Conservation (phyloP, 176 grass and related monocot species). For the Poa annua region DNA sequence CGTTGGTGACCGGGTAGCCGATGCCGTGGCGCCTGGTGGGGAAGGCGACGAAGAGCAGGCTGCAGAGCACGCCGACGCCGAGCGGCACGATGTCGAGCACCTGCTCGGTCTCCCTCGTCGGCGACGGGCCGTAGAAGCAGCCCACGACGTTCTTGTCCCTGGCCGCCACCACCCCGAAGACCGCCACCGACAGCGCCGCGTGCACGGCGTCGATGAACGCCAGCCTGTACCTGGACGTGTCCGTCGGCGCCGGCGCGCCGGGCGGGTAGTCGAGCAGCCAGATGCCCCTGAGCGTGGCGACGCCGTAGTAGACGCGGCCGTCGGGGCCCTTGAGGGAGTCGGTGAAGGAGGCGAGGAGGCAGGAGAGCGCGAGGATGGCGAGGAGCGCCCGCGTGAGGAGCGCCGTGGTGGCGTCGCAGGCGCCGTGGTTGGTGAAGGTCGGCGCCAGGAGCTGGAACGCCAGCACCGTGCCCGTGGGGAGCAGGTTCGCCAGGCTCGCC, state of each 20-base stretch:
- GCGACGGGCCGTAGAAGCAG: slow-evolving; percentile 58
- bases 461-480: slow-evolving; percentile 81
- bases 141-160: slow-evolving; percentile 66
- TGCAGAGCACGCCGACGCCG: slow-evolving; percentile 70
- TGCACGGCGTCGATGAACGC: slow-evolving; percentile 62
- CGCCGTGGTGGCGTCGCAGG: slow-evolving; percentile 62
- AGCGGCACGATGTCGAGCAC: slow-evolving; percentile 65
- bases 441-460: slow-evolving; percentile 85
- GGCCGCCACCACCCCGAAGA: slow-evolving; percentile 64
- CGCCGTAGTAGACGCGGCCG: slow-evolving; percentile 70
- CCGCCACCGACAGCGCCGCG: slow-evolving; percentile 67
- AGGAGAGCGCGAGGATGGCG: slow-evolving; percentile 53
- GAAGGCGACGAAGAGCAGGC: slow-evolving; percentile 73
- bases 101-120: slow-evolving; percentile 43
- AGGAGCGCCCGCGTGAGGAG: slow-evolving; percentile 37
- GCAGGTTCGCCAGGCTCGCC: slow-evolving; percentile 72
- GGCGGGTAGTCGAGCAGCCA: slow-evolving; percentile 73
- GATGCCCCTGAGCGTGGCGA: slow-evolving; percentile 65
- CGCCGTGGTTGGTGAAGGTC: slow-evolving; percentile 78
- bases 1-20: slow-evolving; percentile 27
- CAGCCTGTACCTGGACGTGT: slow-evolving; percentile 47
- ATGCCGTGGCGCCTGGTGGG: slow-evolving; percentile 63
- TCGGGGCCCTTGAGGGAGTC: slow-evolving; percentile 54
- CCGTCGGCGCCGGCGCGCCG: slow-evolving; percentile 20
- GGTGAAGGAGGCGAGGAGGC: slow-evolving; percentile 70